Evolutionary conservation across 495 filamentous ascomycete genomes (phyloP).

Genomic region (Hyaloscypha hepaticicola): DNA sequence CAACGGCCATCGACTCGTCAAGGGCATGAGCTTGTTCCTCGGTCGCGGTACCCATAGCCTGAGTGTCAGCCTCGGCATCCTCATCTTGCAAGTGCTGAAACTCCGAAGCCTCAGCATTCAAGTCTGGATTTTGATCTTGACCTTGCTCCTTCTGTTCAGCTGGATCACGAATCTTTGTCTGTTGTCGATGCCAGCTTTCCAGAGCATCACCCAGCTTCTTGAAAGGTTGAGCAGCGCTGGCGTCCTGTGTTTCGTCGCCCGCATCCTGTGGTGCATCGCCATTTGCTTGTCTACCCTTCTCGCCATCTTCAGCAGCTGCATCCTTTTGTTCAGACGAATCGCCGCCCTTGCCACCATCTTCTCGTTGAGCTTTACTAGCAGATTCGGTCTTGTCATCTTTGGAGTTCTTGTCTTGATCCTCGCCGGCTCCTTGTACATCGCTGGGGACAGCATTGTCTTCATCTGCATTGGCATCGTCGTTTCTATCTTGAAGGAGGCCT

Average conservation of each 20-base stretch:
- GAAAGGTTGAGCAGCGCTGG: slow-evolving; percentile 62
- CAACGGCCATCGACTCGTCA: slow-evolving; percentile 81
- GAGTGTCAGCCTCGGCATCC: slow-evolving; percentile 73
- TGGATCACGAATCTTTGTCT: slow-evolving; percentile 72
- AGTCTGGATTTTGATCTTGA: slow-evolving; percentile 45
- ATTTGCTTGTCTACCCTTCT: slow-evolving; percentile 39
- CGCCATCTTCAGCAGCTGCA: slow-evolving; percentile 49
- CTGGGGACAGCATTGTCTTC: slow-evolving; percentile 68
- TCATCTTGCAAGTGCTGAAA: slow-evolving; percentile 91
- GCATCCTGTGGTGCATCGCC: slow-evolving; percentile 55
- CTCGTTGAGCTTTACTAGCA: slow-evolving; percentile 46
- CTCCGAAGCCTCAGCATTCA: slow-evolving; percentile 45
- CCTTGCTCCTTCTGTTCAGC: slow-evolving; percentile 55
- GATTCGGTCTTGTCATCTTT: slow-evolving; percentile 42
- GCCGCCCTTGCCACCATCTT: slow-evolving; percentile 48
- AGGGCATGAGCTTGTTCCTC: slow-evolving; percentile 82
- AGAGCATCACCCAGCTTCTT: slow-evolving; percentile 91
- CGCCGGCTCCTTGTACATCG: slow-evolving; percentile 55
- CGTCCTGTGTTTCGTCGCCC: slow-evolving; percentile 45
- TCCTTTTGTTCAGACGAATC: slow-evolving; percentile 49
- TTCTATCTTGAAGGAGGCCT: slow-evolving; percentile 35
- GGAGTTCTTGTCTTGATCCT: slow-evolving; percentile 56
- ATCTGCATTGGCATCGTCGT: slow-evolving; percentile 50
- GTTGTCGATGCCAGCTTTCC: slow-evolving; percentile 87
- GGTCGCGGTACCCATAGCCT: slow-evolving; percentile 85